Conservation (phyloP, 1,139 yeast species). For the Blastobotrys serpentis region DNA sequence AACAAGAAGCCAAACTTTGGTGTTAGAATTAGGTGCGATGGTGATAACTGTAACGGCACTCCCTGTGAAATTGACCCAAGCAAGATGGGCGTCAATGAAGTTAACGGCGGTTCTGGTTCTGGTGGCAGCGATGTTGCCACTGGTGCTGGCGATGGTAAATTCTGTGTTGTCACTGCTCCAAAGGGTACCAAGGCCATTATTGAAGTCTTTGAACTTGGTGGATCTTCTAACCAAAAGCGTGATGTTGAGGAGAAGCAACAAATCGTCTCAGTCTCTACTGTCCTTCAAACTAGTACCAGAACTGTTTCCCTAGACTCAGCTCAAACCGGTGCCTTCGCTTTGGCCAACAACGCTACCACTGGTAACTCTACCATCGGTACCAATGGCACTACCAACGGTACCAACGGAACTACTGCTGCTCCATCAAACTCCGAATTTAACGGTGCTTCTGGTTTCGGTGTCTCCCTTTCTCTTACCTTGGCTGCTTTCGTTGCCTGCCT, state of each 20-base stretch:
- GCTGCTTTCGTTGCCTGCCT: constrained; percentile 14
- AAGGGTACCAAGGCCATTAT: constrained; percentile 64
- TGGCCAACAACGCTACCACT: constrained; percentile 13
- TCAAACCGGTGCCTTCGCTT: constrained; percentile 12
- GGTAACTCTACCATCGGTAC: constrained; percentile 15
- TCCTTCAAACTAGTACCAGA: constrained; percentile 17
- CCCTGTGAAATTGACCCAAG: constrained; percentile 79
- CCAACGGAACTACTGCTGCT: constrained; percentile 16
- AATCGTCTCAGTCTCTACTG: constrained; percentile 14
- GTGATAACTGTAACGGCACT: constrained; percentile 66
- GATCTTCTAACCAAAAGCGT: constrained; percentile 6
- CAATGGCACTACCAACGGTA: constrained; percentile 12
- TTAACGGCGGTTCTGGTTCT: constrained; percentile 50
- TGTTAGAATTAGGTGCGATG: constrained; percentile 68
- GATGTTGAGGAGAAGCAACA: constrained; percentile 8
- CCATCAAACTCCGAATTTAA: constrained; percentile 15
- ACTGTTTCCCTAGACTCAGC: constrained; percentile 16
- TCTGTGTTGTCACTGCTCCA: constrained; percentile 79
- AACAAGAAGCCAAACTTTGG: constrained; percentile 65
- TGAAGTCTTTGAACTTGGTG: constrained; percentile 57
- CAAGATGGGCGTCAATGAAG: constrained; percentile 54
- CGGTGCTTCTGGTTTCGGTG: constrained; percentile 33
- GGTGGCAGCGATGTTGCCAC: constrained; percentile 32
- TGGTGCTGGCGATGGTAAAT: constrained; percentile 68
- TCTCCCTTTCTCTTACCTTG: constrained; percentile 14